phyloP scores from a whole-genome alignment of 371 early-diverging fungal genomes.

The Fennellomyces sp. region DNA sequence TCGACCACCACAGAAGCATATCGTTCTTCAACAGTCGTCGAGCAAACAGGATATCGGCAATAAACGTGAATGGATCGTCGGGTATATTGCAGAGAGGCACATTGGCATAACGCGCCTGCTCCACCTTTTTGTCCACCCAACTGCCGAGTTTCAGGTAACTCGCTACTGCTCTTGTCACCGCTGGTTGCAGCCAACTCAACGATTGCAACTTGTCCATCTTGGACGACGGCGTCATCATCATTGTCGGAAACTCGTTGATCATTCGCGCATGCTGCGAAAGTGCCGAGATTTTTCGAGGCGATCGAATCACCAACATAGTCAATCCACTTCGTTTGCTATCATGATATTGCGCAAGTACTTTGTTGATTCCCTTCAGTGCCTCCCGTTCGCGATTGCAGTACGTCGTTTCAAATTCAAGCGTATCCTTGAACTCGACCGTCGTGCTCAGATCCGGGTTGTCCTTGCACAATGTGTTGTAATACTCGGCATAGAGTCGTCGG shows the following conservation, averaged over 20 bases:
- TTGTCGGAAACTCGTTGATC: constrained; percentile 69
- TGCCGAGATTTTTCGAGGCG: constrained; percentile 50
- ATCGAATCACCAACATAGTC: constrained; percentile 70
- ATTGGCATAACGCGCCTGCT: constrained; percentile 82
- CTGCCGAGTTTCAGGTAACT: constrained; percentile 72
- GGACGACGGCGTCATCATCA: constrained; percentile 65
- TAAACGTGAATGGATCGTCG: constrained; percentile 75
- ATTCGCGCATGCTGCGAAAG: constrained; percentile 56
- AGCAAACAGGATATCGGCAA: constrained; percentile 86
- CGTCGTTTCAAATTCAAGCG: constrained; percentile 51
- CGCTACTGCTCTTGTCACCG: constrained; percentile 67
- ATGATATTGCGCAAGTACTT: constrained; percentile 58
- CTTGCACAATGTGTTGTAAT: constrained; percentile 15
- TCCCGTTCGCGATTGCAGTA: constrained; percentile 55
- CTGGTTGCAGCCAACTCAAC: constrained; percentile 85
- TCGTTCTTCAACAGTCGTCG: constrained; percentile 73
- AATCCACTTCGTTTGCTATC: constrained; percentile 65
- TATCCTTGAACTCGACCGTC: constrained; percentile 54
- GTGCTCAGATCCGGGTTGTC: constrained; percentile 24
- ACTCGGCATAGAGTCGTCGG: constrained; percentile 39
- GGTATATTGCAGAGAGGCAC: constrained; percentile 92
- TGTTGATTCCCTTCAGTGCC: constrained; percentile 56
- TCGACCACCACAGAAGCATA: constrained; percentile 92
- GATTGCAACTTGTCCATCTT: constrained; percentile 70
- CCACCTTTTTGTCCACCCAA: constrained; percentile 77